phyloP scores from a whole-genome alignment of 805 yeast species.

The Monosporozyma aerobia region DNA sequence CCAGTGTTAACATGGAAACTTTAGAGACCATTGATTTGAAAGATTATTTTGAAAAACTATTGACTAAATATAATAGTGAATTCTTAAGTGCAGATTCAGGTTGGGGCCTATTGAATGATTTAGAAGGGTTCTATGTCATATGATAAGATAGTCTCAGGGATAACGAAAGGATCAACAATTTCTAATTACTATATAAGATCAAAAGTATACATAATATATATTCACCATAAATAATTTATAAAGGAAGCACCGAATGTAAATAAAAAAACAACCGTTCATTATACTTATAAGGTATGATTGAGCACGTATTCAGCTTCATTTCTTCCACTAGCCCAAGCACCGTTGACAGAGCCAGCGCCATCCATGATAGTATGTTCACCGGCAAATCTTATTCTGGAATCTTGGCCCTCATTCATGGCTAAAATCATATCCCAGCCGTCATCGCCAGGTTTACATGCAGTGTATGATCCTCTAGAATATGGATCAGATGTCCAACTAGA shows the following conservation, averaged over 20 bases:
- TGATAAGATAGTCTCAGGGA: neutral
- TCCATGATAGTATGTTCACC: slow-evolving; percentile 84
- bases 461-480: slow-evolving; percentile 71
- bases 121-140: slow-evolving; percentile 11
- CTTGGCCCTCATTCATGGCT: slow-evolving; percentile 53
- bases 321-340: slow-evolving; percentile 72
- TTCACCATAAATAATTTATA: neutral
- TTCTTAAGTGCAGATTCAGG: slow-evolving; percentile 10
- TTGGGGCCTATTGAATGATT: slow-evolving; percentile 5
- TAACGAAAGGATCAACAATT: neutral
- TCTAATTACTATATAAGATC: neutral
- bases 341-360: slow-evolving; percentile 89
- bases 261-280: neutral
- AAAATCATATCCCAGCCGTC: slow-evolving; percentile 56
- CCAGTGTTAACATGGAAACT: slow-evolving; percentile 15
- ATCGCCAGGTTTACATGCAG: slow-evolving; percentile 60
- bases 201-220: neutral
- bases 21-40: slow-evolving; percentile 18
- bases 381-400: slow-evolving; percentile 59
- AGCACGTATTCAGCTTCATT: slow-evolving; percentile 42
- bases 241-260: neutral
- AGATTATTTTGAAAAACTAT: slow-evolving; percentile 23
- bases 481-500: slow-evolving; percentile 79
- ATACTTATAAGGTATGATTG: neutral
- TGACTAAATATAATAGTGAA: slow-evolving; percentile 13